Evolutionary conservation across 805 yeast genomes (phyloP).

Genomic region (Pichia californica): DNA sequence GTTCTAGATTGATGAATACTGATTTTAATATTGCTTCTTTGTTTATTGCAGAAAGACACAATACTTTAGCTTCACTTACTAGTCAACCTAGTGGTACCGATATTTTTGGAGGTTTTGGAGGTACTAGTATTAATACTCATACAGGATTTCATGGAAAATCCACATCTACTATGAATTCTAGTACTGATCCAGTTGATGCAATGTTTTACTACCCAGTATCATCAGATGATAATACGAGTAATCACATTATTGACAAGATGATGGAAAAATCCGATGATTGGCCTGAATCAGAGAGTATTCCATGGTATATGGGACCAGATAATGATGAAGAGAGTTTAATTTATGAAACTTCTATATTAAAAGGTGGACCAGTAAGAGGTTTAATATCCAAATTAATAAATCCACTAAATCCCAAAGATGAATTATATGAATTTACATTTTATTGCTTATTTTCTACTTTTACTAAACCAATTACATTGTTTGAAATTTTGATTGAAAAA

Average conservation of each 20-base stretch:
- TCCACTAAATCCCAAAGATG: slow-evolving; percentile 53
- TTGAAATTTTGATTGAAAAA: slow-evolving; percentile 52
- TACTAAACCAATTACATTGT: slow-evolving; percentile 56
- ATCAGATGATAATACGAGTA: slow-evolving; percentile 20
- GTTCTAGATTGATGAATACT: slow-evolving; percentile 72
- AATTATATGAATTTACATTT: slow-evolving; percentile 61
- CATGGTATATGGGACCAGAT: slow-evolving; percentile 71
- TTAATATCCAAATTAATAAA: slow-evolving; percentile 75
- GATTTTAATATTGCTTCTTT: slow-evolving; percentile 55
- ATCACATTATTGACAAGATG: background rate
- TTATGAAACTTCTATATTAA: slow-evolving; percentile 66
- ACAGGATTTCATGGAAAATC: too few species aligned
- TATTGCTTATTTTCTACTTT: slow-evolving; percentile 72
- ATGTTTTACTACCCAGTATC: too few species aligned
- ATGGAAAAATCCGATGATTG: background rate
- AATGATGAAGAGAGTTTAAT: slow-evolving; percentile 42
- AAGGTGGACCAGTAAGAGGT: slow-evolving; percentile 80
- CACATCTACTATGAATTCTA: slow-evolving; percentile 9
- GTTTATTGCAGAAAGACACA: slow-evolving; percentile 40
- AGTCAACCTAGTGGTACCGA: slow-evolving; percentile 29
- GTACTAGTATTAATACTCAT: too few species aligned
- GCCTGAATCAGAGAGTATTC: slow-evolving; percentile 20
- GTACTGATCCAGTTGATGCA: slow-evolving; percentile 20
- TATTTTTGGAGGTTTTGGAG: too few species aligned
- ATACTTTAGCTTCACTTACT: slow-evolving; percentile 26